Conservation (phyloP, 2,329 filamentous ascomycete species). For the Beauveria asiatica region DNA sequence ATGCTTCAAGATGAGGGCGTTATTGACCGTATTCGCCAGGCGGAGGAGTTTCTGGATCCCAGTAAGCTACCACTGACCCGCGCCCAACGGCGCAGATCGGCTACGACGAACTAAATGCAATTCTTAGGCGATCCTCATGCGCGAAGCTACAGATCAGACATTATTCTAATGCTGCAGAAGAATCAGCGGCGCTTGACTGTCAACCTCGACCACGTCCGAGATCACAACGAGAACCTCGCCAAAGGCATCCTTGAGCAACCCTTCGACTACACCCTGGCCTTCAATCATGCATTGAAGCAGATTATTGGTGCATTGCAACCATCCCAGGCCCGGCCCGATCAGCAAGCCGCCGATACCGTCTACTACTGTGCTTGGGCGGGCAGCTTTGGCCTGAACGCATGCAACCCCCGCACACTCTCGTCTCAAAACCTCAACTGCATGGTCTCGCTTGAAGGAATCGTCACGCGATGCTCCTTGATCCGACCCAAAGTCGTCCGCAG, state of each 20-base stretch:
- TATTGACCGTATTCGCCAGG: constrained; percentile 73
- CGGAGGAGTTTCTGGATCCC: constrained; percentile 90
- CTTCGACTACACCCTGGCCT: constrained; percentile 81
- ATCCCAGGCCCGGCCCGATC: constrained; percentile 59
- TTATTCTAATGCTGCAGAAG: constrained; percentile 67
- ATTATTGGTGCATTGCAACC: constrained; percentile 68
- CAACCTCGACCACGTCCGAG: constrained; percentile 82
- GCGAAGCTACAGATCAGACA: constrained; percentile 79
- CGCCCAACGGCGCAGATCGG: neutral
- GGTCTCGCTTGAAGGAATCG: constrained; percentile 95
- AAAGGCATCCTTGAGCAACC: constrained; percentile 70
- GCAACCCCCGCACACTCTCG: constrained; percentile 87
- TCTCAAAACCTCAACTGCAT: constrained; percentile 89
- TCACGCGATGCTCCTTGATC: constrained; percentile 91
- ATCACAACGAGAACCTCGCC: constrained; percentile 77
- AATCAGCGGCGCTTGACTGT: constrained; percentile 58
- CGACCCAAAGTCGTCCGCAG: constrained; percentile 97
- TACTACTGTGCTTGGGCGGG: constrained; percentile 98
- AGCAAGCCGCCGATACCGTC: constrained; percentile 67
- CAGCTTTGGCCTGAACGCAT: constrained; percentile 89
- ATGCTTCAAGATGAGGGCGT: constrained; percentile 79
- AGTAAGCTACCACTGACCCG: constrained; percentile 45
- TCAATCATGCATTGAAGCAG: constrained; percentile 83
- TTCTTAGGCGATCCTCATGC: constrained; percentile 35
- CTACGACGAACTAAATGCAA: neutral